Evolutionary conservation across 129 eudicot species (phyloP).

Genomic region (Dittrichia graveolens): DNA sequence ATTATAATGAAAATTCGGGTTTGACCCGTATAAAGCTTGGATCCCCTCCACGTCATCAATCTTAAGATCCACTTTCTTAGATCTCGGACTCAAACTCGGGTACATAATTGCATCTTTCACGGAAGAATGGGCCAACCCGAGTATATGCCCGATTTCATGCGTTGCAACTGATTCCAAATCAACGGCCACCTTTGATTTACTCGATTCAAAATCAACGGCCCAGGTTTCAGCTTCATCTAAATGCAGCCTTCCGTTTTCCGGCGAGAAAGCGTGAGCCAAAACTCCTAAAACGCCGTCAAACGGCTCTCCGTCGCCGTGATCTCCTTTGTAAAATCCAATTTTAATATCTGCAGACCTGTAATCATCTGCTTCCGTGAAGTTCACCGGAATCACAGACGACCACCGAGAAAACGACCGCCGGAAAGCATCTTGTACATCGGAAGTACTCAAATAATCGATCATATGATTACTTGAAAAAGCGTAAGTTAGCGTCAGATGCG

Average conservation of each 20-base stretch:
- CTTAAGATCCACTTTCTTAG: constrained; percentile 72
- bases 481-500: constrained; percentile 59
- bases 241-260: constrained; percentile 84
- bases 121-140: constrained; percentile 87
- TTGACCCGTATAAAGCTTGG: constrained; percentile 87
- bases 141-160: constrained; percentile 93
- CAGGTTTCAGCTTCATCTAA: constrained; percentile 77
- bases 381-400: constrained; percentile 81
- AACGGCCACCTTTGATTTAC: constrained; percentile 60
- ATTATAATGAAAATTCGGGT: constrained; percentile 66
- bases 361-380: constrained; percentile 51
- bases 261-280: constrained; percentile 86
- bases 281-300: constrained; percentile 87
- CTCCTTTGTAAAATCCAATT: constrained; percentile 68
- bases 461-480: constrained; percentile 54
- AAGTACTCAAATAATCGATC: constrained; percentile 43
- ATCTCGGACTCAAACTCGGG: constrained; percentile 86
- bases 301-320: constrained; percentile 93
- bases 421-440: constrained; percentile 52
- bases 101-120: constrained; percentile 86
- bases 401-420: constrained; percentile 67
- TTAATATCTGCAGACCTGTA: constrained; percentile 51
- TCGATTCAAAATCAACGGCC: constrained; percentile 66
- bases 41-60: constrained; percentile 89
- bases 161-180: constrained; percentile 94